Evolutionary conservation across 176 grass and related monocot species (phyloP), one percentile per base, ranked within the genome.

Genomic region (Aegilops sharonensis): DNA sequence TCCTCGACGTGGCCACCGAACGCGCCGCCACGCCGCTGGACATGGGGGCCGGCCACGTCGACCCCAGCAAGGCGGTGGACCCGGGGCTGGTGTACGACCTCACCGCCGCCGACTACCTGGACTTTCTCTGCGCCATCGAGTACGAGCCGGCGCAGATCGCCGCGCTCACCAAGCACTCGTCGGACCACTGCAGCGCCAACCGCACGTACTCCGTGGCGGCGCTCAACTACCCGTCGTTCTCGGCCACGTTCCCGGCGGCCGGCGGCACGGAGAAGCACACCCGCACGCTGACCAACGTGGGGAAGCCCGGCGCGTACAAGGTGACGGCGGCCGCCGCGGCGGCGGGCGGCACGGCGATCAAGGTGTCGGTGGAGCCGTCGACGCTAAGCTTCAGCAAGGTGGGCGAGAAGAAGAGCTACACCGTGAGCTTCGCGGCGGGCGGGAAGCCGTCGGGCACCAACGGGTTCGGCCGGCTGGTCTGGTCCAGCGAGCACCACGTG

Each of bases 161-260:
- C 6, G 80, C 78, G 0, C 78, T 98, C 36, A 86, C 96, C 72
- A 94, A 94, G 78, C 88, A 75, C 39, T 9, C 88, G 15, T 85
- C 90, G 59, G 84, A 91, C 67, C 68, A 34, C 8, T 98, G 97
- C 85, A 82, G 60, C 89, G 5, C 47, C 18, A 90, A 88, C 64
- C 86, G 80, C 30, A 77, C 79, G 2, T 96, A 91, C 82, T 60
- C 78, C 11, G 97, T 90, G 78, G 36, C 90, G 2, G 87, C 82
- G 63, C 90, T 98, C 66, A 98, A 98, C 85, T 98, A 98, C 90
- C 97, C 97, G 31, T 95, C 96, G 3, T 98, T 98, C 90, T 78
- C 90, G 6, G 96, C 95, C 11, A 45, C 69, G 68, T 88, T 98
- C 62, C 37, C 77, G 0, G 81, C 72, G 1, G 81, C 64, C 3